Percentiles rank a stretch among this genome's conserved stretches.
Evolutionary conservation across 2,329 filamentous ascomycete genomes (phyloP).

Genomic region (Beauveria pseudobassiana): DNA sequence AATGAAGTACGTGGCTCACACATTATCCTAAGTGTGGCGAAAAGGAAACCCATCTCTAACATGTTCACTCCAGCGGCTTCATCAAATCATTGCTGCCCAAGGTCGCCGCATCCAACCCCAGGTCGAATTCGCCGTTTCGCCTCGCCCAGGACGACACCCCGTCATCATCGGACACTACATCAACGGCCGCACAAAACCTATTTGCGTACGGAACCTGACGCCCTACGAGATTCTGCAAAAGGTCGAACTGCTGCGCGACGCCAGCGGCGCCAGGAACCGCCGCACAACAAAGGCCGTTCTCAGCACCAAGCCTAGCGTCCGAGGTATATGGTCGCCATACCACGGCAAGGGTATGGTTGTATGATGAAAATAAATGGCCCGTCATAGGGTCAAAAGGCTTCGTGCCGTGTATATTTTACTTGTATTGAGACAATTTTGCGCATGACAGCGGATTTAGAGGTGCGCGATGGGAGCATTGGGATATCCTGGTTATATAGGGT

Average conservation of each 20-base stretch:
- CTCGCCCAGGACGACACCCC: conserved; percentile 82
- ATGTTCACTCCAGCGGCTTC: conserved; percentile 55
- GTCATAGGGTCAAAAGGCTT: conserved; percentile 2
- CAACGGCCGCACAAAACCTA: conserved; percentile 76
- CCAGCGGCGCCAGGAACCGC: conserved; percentile 67
- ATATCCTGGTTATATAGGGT: conserved; percentile 8
- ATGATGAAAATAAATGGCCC: conserved; percentile 22
- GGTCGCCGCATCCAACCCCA: conserved; percentile 75
- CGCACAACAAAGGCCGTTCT: conserved; percentile 55
- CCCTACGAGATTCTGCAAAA: conserved; percentile 76
- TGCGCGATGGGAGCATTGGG: conserved; percentile 9
- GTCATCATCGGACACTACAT: conserved; percentile 86
- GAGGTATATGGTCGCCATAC: conserved; percentile 65
- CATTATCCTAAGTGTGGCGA: too few relatives aligned
- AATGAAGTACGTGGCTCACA: conserved; percentile 65
- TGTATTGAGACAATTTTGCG: conserved; percentile 6
- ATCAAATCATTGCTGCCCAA: conserved; percentile 66
- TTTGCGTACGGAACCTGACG: conserved; percentile 84
- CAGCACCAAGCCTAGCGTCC: conserved; percentile 58
- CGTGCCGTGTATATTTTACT: conserved; percentile 8
- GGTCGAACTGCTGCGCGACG: conserved; percentile 62
- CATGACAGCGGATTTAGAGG: conserved; percentile 8
- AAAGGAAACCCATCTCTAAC: conserved; percentile 18
- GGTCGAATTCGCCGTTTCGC: conserved; percentile 87
- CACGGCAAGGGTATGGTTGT: conserved; percentile 52